These are phyloP conservation scores for Suillus fuscotomentosus DNA, from an alignment of 768 basidiomycete species.

Conservation along the genomic window DNA sequence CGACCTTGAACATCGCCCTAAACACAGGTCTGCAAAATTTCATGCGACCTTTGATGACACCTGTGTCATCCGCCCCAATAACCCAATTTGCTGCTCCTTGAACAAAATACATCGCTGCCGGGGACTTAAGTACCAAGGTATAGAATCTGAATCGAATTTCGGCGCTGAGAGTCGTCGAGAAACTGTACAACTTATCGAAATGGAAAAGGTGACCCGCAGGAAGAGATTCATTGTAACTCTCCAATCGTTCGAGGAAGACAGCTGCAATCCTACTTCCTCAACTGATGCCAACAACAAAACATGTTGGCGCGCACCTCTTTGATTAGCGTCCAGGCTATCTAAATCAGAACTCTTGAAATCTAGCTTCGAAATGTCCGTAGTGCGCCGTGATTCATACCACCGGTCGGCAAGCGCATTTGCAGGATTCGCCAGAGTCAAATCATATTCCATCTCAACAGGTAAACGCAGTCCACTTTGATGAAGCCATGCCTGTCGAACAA, in stretches of 20 bases:
- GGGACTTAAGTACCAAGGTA: conserved; percentile 42
- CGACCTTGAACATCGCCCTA: conserved; percentile 36
- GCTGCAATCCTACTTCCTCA: conserved; percentile 27
- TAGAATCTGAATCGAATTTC: conserved; percentile 57
- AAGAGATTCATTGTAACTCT: conserved; percentile 35
- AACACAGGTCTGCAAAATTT: conserved; percentile 55
- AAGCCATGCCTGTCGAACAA: conserved; percentile 45
- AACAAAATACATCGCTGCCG: conserved; percentile 30
- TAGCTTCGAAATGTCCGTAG: conserved; percentile 31
- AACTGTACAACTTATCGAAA: conserved; percentile 44
- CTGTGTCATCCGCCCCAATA: conserved; percentile 37
- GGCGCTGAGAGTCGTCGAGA: conserved; percentile 43
- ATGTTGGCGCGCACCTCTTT: conserved; percentile 38
- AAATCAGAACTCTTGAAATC: conserved; percentile 47
- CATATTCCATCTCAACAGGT: conserved; percentile 51
- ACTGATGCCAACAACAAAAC: not conserved
- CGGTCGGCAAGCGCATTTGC: conserved; percentile 51
- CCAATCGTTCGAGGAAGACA: conserved; percentile 57
- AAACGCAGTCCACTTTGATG: conserved; percentile 52
- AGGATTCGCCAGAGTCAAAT: conserved; percentile 48
- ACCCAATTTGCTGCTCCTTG: conserved; percentile 46
- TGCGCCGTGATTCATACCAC: conserved; percentile 48
- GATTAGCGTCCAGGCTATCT: conserved; percentile 46
- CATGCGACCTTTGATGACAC: conserved; percentile 50
- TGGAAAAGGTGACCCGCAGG: conserved; percentile 40